Evolutionary conservation across 1,139 yeast genomes (phyloP).

Genomic region (Sugiyamaella sp.): DNA sequence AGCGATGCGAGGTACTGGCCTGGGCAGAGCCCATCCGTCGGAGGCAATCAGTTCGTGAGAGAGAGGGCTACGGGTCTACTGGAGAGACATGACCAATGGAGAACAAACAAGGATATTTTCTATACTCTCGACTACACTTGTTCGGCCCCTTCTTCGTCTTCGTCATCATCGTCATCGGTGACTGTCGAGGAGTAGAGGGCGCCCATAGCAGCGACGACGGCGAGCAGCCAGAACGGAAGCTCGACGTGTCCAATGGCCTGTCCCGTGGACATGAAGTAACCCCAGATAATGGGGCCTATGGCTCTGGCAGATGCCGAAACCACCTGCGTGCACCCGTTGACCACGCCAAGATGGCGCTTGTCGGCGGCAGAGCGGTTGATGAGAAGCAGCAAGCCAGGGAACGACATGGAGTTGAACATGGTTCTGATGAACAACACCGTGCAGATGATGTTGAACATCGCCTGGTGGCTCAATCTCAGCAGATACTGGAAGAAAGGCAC

Average conservation of each 20-base stretch:
- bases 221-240: constrained; percentile 55
- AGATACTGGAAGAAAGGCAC: constrained; percentile 57
- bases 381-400: constrained; percentile 38
- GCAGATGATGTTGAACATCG: constrained; percentile 21
- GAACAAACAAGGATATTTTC: not conserved
- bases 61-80: no score
- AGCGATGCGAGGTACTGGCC: not conserved
- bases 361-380: constrained; percentile 40
- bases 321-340: constrained; percentile 42
- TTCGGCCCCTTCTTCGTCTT: constrained; percentile 21
- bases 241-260: constrained; percentile 51
- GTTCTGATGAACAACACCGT: constrained; percentile 27
- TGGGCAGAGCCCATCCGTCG: not conserved
- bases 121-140: not conserved
- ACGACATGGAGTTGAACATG: constrained; percentile 33
- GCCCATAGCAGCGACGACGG: constrained; percentile 38
- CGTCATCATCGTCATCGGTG: constrained; percentile 41
- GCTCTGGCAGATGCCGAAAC: constrained; percentile 59
- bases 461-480: constrained; percentile 21
- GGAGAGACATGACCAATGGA: no score
- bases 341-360: constrained; percentile 38
- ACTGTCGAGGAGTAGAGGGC: constrained; percentile 42
- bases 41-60: not conserved
- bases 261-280: constrained; percentile 55
- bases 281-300: constrained; percentile 63